These are phyloP conservation scores for Lophiotrema nucula DNA, from an alignment of 495 filamentous ascomycete genomes.

Conservation along the genomic window DNA sequence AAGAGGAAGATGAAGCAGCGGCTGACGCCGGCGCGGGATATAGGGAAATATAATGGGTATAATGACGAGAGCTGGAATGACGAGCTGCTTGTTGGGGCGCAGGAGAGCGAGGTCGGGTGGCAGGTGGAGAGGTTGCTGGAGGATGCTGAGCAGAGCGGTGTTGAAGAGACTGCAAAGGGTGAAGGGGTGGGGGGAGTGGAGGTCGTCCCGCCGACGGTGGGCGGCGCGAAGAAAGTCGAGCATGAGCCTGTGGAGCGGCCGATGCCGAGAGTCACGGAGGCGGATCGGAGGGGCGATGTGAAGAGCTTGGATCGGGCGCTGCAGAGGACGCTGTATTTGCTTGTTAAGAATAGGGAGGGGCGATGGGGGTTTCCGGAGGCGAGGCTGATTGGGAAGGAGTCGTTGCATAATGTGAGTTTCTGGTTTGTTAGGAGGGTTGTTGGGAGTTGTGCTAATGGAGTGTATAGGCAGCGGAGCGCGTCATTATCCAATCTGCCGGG, in stretches of 20 bases:
- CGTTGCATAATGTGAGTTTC: constrained; percentile 70
- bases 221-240: constrained; percentile 40
- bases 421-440: background rate
- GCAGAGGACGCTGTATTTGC: constrained; percentile 77
- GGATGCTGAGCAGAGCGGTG: constrained; percentile 67
- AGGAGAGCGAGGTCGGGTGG: constrained; percentile 57
- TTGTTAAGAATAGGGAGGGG: constrained; percentile 68
- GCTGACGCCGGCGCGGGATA: constrained; percentile 72
- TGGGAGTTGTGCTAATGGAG: constrained; percentile 9
- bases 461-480: constrained; percentile 73
- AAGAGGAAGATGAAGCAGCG: constrained; percentile 78
- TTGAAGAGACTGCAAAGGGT: constrained; percentile 22
- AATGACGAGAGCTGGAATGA: constrained; percentile 83
- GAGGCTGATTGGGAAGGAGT: constrained; percentile 65
- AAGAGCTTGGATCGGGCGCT: constrained; percentile 75
- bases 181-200: constrained; percentile 48
- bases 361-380: constrained; percentile 78
- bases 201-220: constrained; percentile 27
- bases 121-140: constrained; percentile 66
- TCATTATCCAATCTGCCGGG: constrained; percentile 72
- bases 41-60: constrained; percentile 83
- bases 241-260: constrained; percentile 71
- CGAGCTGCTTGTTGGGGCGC: constrained; percentile 74
- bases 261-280: constrained; percentile 69
- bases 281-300: constrained; percentile 70